Evolutionary conservation across 2,329 filamentous ascomycete genomes (phyloP).

Genomic region (Aureobasidium zeae): DNA sequence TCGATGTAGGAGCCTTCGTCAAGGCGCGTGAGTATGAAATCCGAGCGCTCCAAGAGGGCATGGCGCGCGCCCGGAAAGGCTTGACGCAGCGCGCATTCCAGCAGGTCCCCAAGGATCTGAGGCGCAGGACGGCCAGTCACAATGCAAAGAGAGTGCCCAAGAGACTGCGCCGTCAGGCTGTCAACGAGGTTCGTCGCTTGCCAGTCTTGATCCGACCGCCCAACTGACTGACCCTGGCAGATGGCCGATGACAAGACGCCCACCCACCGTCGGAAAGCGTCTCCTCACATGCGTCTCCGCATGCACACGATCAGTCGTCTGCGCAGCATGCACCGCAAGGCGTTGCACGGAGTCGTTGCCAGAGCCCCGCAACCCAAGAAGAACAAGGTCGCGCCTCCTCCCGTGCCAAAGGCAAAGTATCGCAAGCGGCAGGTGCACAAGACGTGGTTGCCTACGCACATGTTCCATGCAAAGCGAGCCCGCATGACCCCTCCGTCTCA

Average conservation of each 20-base stretch:
- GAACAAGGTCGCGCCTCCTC: slow-evolving; percentile 57
- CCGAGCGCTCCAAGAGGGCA: slow-evolving; percentile 69
- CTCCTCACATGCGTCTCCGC: slow-evolving; percentile 48
- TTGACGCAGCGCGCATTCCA: slow-evolving; percentile 73
- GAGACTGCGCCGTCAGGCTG: slow-evolving; percentile 60
- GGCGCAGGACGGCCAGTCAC: slow-evolving; percentile 84
- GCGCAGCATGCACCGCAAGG: slow-evolving; percentile 49
- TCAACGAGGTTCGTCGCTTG: slow-evolving; percentile 42
- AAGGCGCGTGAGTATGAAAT: slow-evolving; percentile 85
- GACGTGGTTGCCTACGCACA: slow-evolving; percentile 88
- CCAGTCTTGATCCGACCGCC: neutral
- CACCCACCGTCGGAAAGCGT: slow-evolving; percentile 53
- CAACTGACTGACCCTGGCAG: slow-evolving; percentile 35
- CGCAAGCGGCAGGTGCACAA: slow-evolving; percentile 79
- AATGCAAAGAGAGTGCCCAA: slow-evolving; percentile 86
- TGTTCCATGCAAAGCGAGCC: slow-evolving; percentile 88
- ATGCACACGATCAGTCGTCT: slow-evolving; percentile 68
- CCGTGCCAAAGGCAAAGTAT: slow-evolving; percentile 58
- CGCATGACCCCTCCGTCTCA: slow-evolving; percentile 72
- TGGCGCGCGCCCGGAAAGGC: slow-evolving; percentile 60
- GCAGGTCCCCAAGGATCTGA: slow-evolving; percentile 72
- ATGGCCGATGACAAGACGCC: slow-evolving; percentile 90
- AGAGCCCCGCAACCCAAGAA: slow-evolving; percentile 58
- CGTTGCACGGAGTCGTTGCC: slow-evolving; percentile 25
- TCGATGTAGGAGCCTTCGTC: slow-evolving; percentile 78